Evolutionary conservation across 78 protist species (phyloP).

Genomic region (Pelomyxa schiedti): DNA sequence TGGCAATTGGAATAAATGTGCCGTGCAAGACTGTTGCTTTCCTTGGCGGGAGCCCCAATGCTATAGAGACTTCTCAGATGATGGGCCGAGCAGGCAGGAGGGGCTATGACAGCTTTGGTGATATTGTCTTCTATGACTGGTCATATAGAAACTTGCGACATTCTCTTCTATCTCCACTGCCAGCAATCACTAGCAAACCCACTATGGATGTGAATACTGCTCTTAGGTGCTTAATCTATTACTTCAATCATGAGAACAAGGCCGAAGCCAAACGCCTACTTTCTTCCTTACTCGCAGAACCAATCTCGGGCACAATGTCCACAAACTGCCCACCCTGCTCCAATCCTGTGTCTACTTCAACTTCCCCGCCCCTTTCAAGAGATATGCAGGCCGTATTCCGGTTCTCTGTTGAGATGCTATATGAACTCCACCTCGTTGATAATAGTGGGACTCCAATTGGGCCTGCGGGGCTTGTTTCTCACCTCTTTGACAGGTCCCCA

Average conservation of each 20-base stretch:
- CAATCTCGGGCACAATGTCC: too few relatives aligned
- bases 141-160: background rate
- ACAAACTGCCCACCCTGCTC: too few relatives aligned
- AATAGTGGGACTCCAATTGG: background rate
- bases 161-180: background rate
- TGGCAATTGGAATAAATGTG: slow-evolving; percentile 10
- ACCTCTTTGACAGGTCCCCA: too few relatives aligned
- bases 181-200: background rate
- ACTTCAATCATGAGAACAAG: background rate
- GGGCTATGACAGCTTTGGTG: slow-evolving; percentile 5
- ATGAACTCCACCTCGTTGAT: background rate
- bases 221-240: background rate
- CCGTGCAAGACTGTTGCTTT: slow-evolving; percentile 1
- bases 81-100: slow-evolving; percentile 1
- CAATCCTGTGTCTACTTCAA: too few relatives aligned
- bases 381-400: background rate
- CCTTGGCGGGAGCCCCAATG: background rate
- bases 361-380: background rate
- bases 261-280: background rate
- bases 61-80: background rate
- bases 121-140: background rate
- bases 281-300: background rate
- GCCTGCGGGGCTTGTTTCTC: background rate
- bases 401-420: background rate
- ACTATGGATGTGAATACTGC: background rate